Evolutionary conservation across 106 monocot species (phyloP).

Genomic region (Xerophyta viscosa): DNA sequence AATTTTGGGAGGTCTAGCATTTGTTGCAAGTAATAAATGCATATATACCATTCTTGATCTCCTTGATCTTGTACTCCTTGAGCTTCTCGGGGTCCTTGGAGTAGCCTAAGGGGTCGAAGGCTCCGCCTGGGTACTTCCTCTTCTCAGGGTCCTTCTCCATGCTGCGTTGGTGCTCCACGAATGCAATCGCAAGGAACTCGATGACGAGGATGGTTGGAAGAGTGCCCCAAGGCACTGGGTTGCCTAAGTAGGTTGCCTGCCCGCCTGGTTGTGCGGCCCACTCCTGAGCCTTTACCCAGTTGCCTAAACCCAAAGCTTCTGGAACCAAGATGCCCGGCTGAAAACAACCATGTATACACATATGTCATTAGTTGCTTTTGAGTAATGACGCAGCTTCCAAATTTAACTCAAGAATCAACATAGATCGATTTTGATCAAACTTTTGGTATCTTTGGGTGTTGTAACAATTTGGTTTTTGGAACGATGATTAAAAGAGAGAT

Average conservation of each 20-base stretch:
- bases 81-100: conserved; percentile 88
- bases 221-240: conserved; percentile 91
- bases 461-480: too few relatives aligned
- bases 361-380: too few relatives aligned
- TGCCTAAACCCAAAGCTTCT: conserved; percentile 84
- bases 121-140: conserved; percentile 95
- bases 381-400: too few relatives aligned
- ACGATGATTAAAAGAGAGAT: background rate
- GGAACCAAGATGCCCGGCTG: conserved; percentile 85
- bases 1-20: too few relatives aligned
- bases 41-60: conserved; percentile 97
- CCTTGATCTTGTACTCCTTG: conserved; percentile 89
- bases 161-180: conserved; percentile 93
- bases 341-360: background rate
- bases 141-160: conserved; percentile 99
- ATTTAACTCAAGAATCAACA: background rate
- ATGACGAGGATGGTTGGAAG: conserved; percentile 82
- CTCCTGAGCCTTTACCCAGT: conserved; percentile 96
- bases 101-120: conserved; percentile 89
- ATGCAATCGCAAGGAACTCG: conserved; percentile 80
- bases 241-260: conserved; percentile 84
- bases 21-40: too few relatives aligned
- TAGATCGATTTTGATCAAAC: too few relatives aligned
- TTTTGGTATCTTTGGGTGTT: too few relatives aligned
- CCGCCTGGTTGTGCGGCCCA: conserved; percentile 89